Conservation (phyloP, 2,329 filamentous ascomycete species). For the Botrytis paeoniae region DNA sequence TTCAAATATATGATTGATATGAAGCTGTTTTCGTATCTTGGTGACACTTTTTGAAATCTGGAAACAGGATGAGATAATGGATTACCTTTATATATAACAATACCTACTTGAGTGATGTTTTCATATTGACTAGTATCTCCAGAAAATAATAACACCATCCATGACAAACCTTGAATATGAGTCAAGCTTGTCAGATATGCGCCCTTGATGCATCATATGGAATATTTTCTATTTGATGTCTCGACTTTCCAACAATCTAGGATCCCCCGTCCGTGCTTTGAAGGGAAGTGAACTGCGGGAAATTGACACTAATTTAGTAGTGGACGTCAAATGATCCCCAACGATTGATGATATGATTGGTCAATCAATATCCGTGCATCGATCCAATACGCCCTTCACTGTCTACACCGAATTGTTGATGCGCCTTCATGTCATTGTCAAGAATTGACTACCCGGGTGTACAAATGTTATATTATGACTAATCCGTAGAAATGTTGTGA, state of each 20-base stretch:
- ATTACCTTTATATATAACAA: conserved; percentile 3
- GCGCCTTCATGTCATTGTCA: not conserved
- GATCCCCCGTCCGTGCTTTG: not conserved
- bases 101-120: not conserved
- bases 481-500: not conserved
- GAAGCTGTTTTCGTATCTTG: not conserved
- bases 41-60: not conserved
- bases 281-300: not conserved
- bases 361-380: not conserved
- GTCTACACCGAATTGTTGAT: not conserved
- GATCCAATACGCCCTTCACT: not conserved
- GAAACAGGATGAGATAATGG: not conserved
- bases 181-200: conserved; percentile 13
- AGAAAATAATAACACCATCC: not conserved
- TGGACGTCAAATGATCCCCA: not conserved
- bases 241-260: not conserved
- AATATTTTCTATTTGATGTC: not conserved
- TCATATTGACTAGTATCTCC: not conserved
- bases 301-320: not conserved
- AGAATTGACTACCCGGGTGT: too few species aligned
- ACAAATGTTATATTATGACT: not conserved
- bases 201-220: conserved; percentile 2
- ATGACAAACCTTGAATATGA: conserved; percentile 3
- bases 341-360: not conserved
- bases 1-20: not conserved